Evolutionary conservation across 2,329 filamentous ascomycete species (phyloP).

Genomic region (Penicillium sp.): DNA sequence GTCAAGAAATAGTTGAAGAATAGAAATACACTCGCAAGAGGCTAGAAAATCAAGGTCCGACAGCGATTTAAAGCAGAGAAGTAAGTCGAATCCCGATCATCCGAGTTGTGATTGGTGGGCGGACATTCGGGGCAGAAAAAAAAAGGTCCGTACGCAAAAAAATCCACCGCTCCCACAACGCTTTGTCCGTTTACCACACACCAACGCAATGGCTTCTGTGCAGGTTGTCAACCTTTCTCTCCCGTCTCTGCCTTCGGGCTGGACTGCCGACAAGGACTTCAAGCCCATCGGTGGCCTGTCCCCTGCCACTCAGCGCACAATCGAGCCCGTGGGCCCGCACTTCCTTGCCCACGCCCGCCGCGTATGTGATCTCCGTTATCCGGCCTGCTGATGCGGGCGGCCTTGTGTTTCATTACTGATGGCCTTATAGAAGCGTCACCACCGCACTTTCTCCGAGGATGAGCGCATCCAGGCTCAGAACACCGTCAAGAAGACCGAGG

Average conservation of each 20-base stretch:
- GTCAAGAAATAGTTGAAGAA: neutral
- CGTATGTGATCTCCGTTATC: constrained; percentile 44
- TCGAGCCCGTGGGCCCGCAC: constrained; percentile 95
- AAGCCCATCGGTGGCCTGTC: constrained; percentile 75
- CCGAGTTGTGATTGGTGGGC: constrained; percentile 29
- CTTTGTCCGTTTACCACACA: constrained; percentile 9
- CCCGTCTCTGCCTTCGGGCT: constrained; percentile 71
- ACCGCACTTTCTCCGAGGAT: constrained; percentile 97
- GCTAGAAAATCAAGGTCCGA: neutral
- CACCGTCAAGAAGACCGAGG: constrained; percentile 91
- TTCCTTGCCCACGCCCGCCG: constrained; percentile 96
- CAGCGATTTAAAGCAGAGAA: neutral
- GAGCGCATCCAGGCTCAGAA: constrained; percentile 95
- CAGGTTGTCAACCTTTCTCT: constrained; percentile 47
- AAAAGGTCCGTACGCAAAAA: constrained; percentile 26
- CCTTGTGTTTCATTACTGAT: constrained; percentile 18
- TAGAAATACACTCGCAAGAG: neutral
- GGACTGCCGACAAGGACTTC: constrained; percentile 84
- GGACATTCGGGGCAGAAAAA: constrained; percentile 35
- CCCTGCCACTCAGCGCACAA: constrained; percentile 72
- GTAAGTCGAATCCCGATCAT: constrained; percentile 21
- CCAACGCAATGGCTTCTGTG: constrained; percentile 59
- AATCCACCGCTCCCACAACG: constrained; percentile 20
- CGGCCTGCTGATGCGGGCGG: neutral
- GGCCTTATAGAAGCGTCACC: constrained; percentile 63